These are phyloP conservation scores for Beauveria medogensis DNA, from an alignment of 2,329 filamentous ascomycete genomes.

Conservation along the genomic window DNA sequence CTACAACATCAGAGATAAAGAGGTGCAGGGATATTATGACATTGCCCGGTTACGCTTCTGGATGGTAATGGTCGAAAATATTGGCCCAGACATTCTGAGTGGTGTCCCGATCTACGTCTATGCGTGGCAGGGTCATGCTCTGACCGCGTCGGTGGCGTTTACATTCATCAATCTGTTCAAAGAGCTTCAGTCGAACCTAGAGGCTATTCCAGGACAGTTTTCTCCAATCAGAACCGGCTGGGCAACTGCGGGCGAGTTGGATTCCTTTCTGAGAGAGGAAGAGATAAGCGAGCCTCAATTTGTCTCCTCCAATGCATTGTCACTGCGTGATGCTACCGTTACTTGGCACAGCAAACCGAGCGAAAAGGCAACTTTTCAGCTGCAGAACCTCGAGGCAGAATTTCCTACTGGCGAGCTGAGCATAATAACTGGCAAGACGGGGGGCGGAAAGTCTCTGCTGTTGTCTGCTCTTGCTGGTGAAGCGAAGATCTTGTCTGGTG, in stretches of 20 bases:
- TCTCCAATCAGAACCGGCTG: conserved; percentile 8
- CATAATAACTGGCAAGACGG: conserved; percentile 12
- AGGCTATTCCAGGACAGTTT: not conserved
- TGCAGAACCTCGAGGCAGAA: not conserved
- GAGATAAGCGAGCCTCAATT: not conserved
- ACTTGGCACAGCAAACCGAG: not conserved
- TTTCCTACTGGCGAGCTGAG: conserved; percentile 10
- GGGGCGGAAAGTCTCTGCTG: conserved; percentile 11
- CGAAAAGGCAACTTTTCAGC: not conserved
- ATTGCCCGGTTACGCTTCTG: not conserved
- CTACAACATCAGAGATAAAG: conserved; percentile 1
- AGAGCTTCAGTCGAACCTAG: conserved; percentile 4
- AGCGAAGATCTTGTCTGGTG: conserved; percentile 3
- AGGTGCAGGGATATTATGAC: not conserved
- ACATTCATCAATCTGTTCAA: conserved; percentile 11
- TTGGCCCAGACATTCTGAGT: conserved; percentile 8
- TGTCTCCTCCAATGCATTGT: not conserved
- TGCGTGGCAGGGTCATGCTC: not conserved
- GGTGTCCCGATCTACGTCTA: conserved; percentile 2
- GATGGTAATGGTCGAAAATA: not conserved
- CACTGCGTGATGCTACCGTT: not conserved
- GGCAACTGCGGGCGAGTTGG: conserved; percentile 7
- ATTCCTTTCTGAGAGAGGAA: conserved; percentile 4
- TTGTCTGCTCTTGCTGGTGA: conserved; percentile 10
- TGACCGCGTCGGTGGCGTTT: conserved; percentile 11